Conservation (phyloP, 2,329 filamentous ascomycete genomes). For the Verticillium nubilum region DNA sequence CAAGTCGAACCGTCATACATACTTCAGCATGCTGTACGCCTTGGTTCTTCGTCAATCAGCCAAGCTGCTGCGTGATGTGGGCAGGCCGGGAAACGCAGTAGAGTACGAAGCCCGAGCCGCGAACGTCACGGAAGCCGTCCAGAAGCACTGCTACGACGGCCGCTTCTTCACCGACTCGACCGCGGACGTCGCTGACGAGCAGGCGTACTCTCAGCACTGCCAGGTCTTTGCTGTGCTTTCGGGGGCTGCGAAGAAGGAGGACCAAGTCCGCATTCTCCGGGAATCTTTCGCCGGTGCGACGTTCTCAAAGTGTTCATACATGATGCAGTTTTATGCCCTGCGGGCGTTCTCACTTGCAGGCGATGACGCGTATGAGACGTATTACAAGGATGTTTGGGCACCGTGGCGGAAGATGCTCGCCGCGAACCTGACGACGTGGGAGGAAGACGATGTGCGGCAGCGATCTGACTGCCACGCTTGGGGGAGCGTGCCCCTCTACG, state of each 20-base stretch:
- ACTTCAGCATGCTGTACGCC: background rate
- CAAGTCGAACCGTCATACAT: background rate
- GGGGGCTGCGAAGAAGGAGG: background rate
- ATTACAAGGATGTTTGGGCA: constrained; percentile 9
- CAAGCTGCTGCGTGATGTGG: background rate
- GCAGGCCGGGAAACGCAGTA: background rate
- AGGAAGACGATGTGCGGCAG: constrained; percentile 11
- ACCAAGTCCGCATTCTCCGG: constrained; percentile 17
- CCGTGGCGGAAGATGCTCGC: constrained; percentile 9
- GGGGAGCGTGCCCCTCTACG: constrained; percentile 14
- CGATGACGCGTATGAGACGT: constrained; percentile 7
- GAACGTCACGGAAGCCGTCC: background rate
- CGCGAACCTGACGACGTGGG: constrained; percentile 12
- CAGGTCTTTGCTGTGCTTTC: background rate
- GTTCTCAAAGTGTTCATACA: constrained; percentile 2
- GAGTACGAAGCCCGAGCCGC: background rate
- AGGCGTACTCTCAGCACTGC: background rate
- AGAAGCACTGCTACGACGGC: background rate
- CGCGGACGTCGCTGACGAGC: background rate
- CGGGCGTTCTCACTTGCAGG: constrained; percentile 16
- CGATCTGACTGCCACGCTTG: constrained; percentile 16
- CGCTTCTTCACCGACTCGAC: background rate
- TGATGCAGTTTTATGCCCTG: constrained; percentile 24
- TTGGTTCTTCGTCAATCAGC: background rate
- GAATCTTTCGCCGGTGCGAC: constrained; percentile 15